Conservation (phyloP, 2,329 filamentous ascomycete species). For the Xylaria sp. region DNA sequence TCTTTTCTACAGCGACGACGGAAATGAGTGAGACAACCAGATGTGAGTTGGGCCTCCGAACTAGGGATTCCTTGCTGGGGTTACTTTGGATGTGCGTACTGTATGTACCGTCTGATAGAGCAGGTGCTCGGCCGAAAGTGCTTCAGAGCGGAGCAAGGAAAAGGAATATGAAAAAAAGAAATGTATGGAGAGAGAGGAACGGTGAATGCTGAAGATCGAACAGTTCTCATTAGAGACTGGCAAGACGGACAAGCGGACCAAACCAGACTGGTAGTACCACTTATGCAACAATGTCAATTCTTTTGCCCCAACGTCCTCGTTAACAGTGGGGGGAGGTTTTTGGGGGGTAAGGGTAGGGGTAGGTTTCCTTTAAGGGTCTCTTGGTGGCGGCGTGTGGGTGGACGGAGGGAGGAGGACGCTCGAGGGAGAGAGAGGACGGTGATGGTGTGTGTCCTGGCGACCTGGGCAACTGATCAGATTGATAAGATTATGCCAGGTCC, state of each 20-base stretch:
- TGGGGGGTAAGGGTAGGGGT: too few relatives aligned
- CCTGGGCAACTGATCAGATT: slow-evolving; percentile 44
- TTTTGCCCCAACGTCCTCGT: not conserved
- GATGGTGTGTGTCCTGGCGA: slow-evolving; percentile 31
- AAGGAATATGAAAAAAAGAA: not conserved
- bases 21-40: not conserved
- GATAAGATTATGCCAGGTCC: slow-evolving; percentile 41
- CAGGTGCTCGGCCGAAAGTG: too few relatives aligned
- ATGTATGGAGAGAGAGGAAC: not conserved
- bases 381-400: slow-evolving; percentile 5
- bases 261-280: not conserved
- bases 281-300: not conserved
- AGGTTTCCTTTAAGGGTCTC: not conserved
- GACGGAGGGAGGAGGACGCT: slow-evolving; percentile 19
- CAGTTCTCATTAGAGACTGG: not conserved
- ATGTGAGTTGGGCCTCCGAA: slow-evolving; percentile 7
- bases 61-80: slow-evolving; percentile 1
- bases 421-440: slow-evolving; percentile 17
- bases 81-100: not conserved
- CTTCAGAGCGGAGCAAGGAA: not conserved
- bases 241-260: not conserved
- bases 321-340: not conserved
- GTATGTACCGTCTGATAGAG: not conserved
- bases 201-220: not conserved
- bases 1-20: not conserved